Conservation (phyloP, 768 basidiomycete species). For the Auricularia sp. region DNA sequence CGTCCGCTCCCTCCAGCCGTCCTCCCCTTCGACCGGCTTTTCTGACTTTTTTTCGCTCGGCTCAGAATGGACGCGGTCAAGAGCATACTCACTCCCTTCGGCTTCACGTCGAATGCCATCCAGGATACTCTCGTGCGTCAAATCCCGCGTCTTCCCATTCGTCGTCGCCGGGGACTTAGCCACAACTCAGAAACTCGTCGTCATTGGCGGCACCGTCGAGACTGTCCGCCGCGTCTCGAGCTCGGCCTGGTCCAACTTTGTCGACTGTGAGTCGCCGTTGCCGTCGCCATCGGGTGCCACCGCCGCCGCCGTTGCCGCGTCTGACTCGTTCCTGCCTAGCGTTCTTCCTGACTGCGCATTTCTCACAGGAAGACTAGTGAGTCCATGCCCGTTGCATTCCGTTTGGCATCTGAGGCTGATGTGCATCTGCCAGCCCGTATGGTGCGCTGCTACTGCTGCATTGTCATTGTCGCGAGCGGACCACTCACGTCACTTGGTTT, state of each 20-base stretch:
- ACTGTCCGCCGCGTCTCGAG: conserved; percentile 71
- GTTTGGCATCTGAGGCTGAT: background rate
- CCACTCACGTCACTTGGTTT: background rate
- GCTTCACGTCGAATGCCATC: conserved; percentile 54
- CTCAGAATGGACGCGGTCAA: conserved; percentile 56
- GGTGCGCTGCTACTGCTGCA: conserved; percentile 6
- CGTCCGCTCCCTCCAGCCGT: background rate
- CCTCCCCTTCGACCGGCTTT: background rate
- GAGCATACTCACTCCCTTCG: conserved; percentile 60
- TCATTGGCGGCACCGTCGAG: conserved; percentile 82
- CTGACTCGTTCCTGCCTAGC: conserved; percentile 30
- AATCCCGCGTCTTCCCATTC: background rate
- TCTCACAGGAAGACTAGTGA: conserved; percentile 61
- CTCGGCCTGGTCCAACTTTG: conserved; percentile 82
- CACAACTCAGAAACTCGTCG: conserved; percentile 63
- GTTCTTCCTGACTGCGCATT: conserved; percentile 84
- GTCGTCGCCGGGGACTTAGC: background rate
- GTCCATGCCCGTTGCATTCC: conserved; percentile 2
- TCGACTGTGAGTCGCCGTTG: conserved; percentile 53
- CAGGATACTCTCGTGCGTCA: conserved; percentile 66
- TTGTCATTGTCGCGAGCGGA: background rate
- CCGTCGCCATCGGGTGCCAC: conserved; percentile 2
- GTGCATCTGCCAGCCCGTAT: conserved; percentile 9
- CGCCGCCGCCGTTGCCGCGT: background rate
- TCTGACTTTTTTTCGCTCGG: background rate